phyloP scores from a whole-genome alignment of 73 alveolate genomes.

The Blepharisma japonicum region DNA sequence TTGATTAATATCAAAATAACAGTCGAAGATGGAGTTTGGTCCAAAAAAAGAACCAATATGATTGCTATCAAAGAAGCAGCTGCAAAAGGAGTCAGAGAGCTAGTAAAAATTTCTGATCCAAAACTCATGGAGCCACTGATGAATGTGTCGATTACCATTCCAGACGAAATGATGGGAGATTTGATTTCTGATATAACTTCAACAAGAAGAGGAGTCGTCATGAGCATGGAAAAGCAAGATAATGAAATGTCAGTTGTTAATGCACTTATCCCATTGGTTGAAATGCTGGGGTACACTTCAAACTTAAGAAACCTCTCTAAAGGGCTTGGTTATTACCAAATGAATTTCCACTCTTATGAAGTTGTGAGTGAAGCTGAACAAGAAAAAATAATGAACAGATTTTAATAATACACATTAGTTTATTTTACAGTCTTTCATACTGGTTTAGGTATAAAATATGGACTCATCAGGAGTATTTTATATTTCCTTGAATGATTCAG shows the following conservation, averaged over 20 bases:
- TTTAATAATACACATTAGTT: too few species aligned
- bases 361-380: conserved; percentile 31
- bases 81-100: conserved; percentile 41
- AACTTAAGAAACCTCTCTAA: conserved; percentile 53
- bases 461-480: too few species aligned
- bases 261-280: conserved; percentile 53
- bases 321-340: conserved; percentile 54
- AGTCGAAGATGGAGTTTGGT: conserved; percentile 60
- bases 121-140: conserved; percentile 59
- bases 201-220: conserved; percentile 48
- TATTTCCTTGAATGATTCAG: too few species aligned
- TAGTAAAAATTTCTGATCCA: conserved; percentile 34
- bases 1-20: conserved; percentile 44
- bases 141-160: conserved; percentile 51
- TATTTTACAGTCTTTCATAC: too few species aligned
- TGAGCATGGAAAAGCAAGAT: conserved; percentile 40
- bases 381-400: too few species aligned
- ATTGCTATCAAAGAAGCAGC: conserved; percentile 50
- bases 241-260: conserved; percentile 36
- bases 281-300: conserved; percentile 62
- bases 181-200: conserved; percentile 54
- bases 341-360: conserved; percentile 60
- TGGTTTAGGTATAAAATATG: too few species aligned
- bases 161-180: conserved; percentile 53
- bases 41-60: conserved; percentile 43